Evolutionary conservation across 1,284 basidiomycete genomes (phyloP).

Genomic region (Cryptococcus sp.): DNA sequence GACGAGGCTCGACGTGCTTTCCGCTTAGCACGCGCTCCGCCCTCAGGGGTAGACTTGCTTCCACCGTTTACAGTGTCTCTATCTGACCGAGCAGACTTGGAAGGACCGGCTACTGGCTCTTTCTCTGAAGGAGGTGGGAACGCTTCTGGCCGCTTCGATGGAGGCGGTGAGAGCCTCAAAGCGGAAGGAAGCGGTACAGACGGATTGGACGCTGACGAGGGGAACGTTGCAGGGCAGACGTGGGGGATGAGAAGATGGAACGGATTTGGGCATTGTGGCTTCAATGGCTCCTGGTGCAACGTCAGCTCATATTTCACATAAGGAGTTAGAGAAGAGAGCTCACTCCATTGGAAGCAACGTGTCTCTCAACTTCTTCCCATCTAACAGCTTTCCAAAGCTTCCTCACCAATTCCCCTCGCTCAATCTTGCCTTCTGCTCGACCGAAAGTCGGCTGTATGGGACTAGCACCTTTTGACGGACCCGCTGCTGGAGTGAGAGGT

Average conservation of each 20-base stretch:
- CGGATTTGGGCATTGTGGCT: conserved; percentile 35
- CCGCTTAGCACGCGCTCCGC: conserved; percentile 21
- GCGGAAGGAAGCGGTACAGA: conserved; percentile 22
- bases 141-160: conserved; percentile 29
- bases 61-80: neutral
- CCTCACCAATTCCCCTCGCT: conserved; percentile 44
- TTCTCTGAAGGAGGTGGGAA: conserved; percentile 29
- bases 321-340: conserved; percentile 4
- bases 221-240: conserved; percentile 31
- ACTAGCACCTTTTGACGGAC: conserved; percentile 8
- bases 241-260: conserved; percentile 47
- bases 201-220: conserved; percentile 32
- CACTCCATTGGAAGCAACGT: conserved; percentile 32
- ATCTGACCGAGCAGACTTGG: conserved; percentile 8
- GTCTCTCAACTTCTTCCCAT: conserved; percentile 49
- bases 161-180: conserved; percentile 20
- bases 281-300: conserved; percentile 24
- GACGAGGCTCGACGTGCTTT: conserved; percentile 20
- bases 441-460: conserved; percentile 29
- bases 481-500: conserved; percentile 1
- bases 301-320: neutral
- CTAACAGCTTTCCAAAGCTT: conserved; percentile 48
- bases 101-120: conserved; percentile 21
- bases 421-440: conserved; percentile 28
- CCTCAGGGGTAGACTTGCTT: neutral